A percentile compares a stretch with the other conserved stretches of the same genome.
phyloP scores from a whole-genome alignment of 495 filamentous ascomycete species.

The Penicillium argentinense region DNA sequence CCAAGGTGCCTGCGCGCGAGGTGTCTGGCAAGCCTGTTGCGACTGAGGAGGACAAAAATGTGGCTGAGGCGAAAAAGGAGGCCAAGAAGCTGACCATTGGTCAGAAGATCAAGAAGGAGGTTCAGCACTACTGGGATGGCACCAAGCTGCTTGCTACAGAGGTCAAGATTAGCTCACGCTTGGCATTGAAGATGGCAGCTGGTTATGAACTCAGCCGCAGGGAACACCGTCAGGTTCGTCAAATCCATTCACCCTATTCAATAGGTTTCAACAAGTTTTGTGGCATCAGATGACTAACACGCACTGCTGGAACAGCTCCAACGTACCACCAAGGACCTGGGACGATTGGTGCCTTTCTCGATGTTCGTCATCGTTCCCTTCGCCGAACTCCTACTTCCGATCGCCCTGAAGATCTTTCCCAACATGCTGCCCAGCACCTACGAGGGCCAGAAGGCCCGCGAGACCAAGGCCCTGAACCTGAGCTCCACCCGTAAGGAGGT shows the following conservation, averaged over 20 bases:
- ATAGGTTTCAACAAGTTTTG: too few relatives aligned
- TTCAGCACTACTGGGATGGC: constrained; percentile 96
- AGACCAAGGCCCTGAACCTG: constrained; percentile 78
- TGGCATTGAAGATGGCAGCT: constrained; percentile 95
- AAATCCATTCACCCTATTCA: too few relatives aligned
- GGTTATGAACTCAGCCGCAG: constrained; percentile 95
- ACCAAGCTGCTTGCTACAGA: constrained; percentile 96
- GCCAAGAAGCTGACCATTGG: constrained; percentile 81
- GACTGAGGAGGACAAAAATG: constrained; percentile 52
- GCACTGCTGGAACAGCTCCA: constrained; percentile 55
- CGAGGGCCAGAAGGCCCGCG: constrained; percentile 85
- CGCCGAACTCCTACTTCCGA: constrained; percentile 89
- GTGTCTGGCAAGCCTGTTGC: constrained; percentile 42
- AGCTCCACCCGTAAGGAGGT: constrained; percentile 91
- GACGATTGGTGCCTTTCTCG: constrained; percentile 90
- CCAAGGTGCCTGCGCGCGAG: constrained; percentile 44
- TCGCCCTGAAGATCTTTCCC: constrained; percentile 92
- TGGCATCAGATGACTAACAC: constrained; percentile 14
- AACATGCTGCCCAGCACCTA: constrained; percentile 97
- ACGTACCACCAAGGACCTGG: constrained; percentile 90
- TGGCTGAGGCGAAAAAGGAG: constrained; percentile 69
- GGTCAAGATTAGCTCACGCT: constrained; percentile 83
- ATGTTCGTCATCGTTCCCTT: constrained; percentile 97
- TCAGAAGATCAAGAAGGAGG: constrained; percentile 92
- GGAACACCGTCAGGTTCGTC: constrained; percentile 77